These are phyloP conservation scores for Allium cepa DNA, from an alignment of 106 monocot genomes.

Conservation along the genomic window DNA sequence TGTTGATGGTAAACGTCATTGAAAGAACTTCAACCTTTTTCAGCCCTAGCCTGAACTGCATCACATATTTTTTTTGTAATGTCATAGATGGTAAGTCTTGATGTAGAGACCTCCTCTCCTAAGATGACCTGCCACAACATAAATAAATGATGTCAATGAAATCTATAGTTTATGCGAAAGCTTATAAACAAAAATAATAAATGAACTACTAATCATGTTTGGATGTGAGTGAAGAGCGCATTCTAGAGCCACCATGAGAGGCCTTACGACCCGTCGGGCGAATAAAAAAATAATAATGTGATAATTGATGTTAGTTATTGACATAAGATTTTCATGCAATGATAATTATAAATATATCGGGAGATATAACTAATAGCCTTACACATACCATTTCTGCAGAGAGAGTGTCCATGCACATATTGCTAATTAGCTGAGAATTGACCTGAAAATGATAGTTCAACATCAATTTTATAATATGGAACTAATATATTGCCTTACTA, in stretches of 20 bases:
- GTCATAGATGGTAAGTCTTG: slow-evolving; percentile 87
- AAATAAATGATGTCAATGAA: too few species aligned
- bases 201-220: slow-evolving; percentile 52
- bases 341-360: not conserved
- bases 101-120: slow-evolving; percentile 77
- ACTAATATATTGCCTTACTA: too few species aligned
- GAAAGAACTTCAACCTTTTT: slow-evolving; percentile 37
- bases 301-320: too few species aligned
- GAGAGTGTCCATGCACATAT: too few species aligned
- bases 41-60: slow-evolving; percentile 77
- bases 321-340: not conserved
- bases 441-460: too few species aligned
- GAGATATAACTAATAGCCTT: too few species aligned
- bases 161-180: too few species aligned
- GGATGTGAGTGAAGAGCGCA: slow-evolving; percentile 94
- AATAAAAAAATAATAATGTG: slow-evolving; percentile 92
- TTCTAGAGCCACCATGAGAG: slow-evolving; percentile 88
- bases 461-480: too few species aligned
- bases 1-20: not conserved
- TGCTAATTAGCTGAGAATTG: too few species aligned
- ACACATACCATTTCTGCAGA: too few species aligned
- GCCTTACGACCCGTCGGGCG: too few species aligned
- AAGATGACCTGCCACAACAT: slow-evolving; percentile 94
- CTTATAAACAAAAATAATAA: not conserved
- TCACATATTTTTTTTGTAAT: slow-evolving; percentile 72